A percentile compares a stretch with the other conserved stretches of the same genome.
phyloP scores from a whole-genome alignment of 2,329 filamentous ascomycete genomes.

The Tetracladium maxilliforme region DNA sequence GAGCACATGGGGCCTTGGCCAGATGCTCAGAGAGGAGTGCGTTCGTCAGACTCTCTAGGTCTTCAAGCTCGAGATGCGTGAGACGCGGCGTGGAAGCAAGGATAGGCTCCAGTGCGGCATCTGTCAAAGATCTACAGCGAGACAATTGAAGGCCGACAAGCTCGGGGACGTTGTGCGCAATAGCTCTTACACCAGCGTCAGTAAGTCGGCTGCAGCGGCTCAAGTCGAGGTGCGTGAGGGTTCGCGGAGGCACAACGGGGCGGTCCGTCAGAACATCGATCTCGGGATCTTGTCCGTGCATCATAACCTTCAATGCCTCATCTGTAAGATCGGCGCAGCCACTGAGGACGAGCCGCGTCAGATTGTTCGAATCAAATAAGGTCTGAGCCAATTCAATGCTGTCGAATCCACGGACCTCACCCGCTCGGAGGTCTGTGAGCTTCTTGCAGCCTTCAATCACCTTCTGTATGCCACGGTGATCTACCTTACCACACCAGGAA shows the following conservation, averaged over 20 bases:
- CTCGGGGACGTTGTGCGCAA: conserved; percentile 62
- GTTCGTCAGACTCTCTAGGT: conserved; percentile 67
- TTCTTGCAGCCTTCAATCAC: conserved; percentile 60
- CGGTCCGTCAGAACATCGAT: conserved; percentile 68
- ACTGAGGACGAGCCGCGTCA: conserved; percentile 71
- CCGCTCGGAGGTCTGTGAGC: conserved; percentile 66
- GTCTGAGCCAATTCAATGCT: conserved; percentile 55
- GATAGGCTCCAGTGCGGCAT: conserved; percentile 56
- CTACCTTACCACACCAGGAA: conserved; percentile 83
- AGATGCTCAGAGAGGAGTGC: conserved; percentile 55
- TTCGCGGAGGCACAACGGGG: conserved; percentile 62
- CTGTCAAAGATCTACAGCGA: conserved; percentile 60
- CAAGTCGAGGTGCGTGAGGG: conserved; percentile 71
- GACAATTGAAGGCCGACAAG: conserved; percentile 75
- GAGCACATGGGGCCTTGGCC: conserved; percentile 60
- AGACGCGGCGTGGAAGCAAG: conserved; percentile 63
- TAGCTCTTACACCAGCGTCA: conserved; percentile 50
- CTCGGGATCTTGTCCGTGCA: conserved; percentile 63
- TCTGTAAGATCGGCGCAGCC: conserved; percentile 71
- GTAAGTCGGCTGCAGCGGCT: conserved; percentile 66
- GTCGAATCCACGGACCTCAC: conserved; percentile 70
- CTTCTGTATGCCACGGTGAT: conserved; percentile 58
- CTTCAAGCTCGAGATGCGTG: conserved; percentile 81
- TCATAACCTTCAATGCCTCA: conserved; percentile 54
- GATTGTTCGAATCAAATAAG: conserved; percentile 65